Base-by-base conservation (phyloP, 768 basidiomycete species). In the Saitozyma podzolica region DNA sequence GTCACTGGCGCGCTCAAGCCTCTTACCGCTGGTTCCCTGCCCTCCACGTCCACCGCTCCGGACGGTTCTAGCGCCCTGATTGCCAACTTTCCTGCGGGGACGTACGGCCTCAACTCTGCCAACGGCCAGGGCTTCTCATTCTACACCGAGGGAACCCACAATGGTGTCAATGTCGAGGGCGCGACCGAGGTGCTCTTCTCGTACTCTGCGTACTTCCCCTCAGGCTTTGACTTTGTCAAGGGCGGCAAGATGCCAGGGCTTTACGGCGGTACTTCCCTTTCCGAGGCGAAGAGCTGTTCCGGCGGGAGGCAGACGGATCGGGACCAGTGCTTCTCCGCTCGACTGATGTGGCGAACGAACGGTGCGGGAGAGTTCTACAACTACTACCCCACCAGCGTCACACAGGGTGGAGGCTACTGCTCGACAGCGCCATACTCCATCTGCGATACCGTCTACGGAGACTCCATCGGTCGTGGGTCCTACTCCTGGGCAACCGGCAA, bases 191-290 rank as follows among this genome's bases (percentile, higher is more conserved):
- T 85, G 11, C 86, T 86, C 2, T 84, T 89, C 67, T 84, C 85
- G 62, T 91, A 90, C 80, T 85, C 86, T 0, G 84, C 88, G 40
- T 86, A 80, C 80, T 88, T 89, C 80, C 80, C 83, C 40, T 74
- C 82, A 13, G 88, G 84, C 39, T 89, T 87, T 74, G 82, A 82
- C n/a, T 89, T 84, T 80, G 82, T 85, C 66, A 83, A 82, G 68
- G 88, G 88, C 61, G 88, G 88, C 50, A 90, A 89, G 77, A 82
- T 89, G 29, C 88, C 88, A 17, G 88, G 88, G 66, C 77, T 89
- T 20, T 68, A 56, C 69, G 87, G 87, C 55, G 88, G 88, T 11
- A 80, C 86, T 71, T 80, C 72, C 61, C 80, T 81, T 3, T 81
- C 80, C 1, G 78, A 74, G 8, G 83, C 88, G 16, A 77, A 83